A percentile compares a stretch with the other conserved stretches of the same genome.
phyloP scores from a whole-genome alignment of 805 yeast species.

The Candida sanyiensis region DNA sequence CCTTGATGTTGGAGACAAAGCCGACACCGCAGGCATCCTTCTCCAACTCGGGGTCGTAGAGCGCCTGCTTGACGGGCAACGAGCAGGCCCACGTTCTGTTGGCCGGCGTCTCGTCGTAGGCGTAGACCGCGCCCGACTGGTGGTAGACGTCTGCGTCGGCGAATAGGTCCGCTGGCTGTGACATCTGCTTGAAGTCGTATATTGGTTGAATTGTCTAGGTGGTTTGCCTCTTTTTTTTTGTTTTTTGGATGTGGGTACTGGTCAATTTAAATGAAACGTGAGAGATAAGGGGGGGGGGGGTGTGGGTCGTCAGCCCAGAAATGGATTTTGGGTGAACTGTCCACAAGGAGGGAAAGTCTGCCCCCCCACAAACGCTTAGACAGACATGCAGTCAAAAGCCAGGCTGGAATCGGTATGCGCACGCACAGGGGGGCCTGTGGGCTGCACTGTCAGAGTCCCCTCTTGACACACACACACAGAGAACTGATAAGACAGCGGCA shows the following conservation, averaged over 20 bases:
- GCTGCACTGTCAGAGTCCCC: neutral
- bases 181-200: conserved; percentile 1
- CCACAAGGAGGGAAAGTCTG: too few species aligned
- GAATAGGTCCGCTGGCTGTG: conserved; percentile 6
- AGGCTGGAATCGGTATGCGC: neutral
- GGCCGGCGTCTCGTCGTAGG: conserved; percentile 69
- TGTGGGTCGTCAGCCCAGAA: too few species aligned
- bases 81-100: conserved; percentile 91
- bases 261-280: too few species aligned
- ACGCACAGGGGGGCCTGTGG: neutral
- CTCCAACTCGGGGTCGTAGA: conserved; percentile 89
- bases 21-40: conserved; percentile 99
- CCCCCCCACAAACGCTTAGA: too few species aligned
- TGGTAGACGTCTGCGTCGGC: conserved; percentile 13
- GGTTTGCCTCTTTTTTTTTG: neutral
- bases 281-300: too few species aligned
- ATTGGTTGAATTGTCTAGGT: neutral
- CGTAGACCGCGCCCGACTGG: conserved; percentile 18
- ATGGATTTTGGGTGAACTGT: too few species aligned
- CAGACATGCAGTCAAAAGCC: too few species aligned
- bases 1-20: conserved; percentile 91
- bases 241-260: too few species aligned
- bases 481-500: neutral
- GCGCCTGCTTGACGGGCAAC: conserved; percentile 79
- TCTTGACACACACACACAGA: conserved; percentile 3